Conservation (phyloP, 2,329 filamentous ascomycete species). For the Pseudodiploospora longispora region DNA sequence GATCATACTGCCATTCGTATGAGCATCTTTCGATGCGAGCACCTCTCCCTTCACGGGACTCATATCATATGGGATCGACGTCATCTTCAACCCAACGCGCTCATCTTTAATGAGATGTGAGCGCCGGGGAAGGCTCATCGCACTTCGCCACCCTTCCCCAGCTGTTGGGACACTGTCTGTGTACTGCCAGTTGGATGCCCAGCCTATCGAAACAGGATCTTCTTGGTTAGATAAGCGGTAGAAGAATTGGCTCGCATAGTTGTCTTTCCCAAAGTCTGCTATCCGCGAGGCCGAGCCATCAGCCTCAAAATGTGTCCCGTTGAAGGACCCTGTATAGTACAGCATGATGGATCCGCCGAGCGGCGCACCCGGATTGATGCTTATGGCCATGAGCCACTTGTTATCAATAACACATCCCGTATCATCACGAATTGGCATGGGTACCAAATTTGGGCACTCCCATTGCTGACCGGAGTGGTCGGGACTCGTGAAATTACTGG, state of each 20-base stretch:
- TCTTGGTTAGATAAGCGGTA: slow-evolving; percentile 16
- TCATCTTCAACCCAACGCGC: slow-evolving; percentile 42
- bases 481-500: slow-evolving; percentile 45
- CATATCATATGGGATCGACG: slow-evolving; percentile 41
- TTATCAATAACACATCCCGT: slow-evolving; percentile 18
- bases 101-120: slow-evolving; percentile 44
- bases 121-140: slow-evolving; percentile 32
- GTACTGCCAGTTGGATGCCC: slow-evolving; percentile 29
- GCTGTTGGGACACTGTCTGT: slow-evolving; percentile 21
- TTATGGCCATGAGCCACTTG: slow-evolving; percentile 38
- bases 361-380: slow-evolving; percentile 50
- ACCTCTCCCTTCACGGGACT: slow-evolving; percentile 35
- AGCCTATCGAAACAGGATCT: slow-evolving; percentile 24
- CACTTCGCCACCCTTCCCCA: slow-evolving; percentile 23
- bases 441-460: slow-evolving; percentile 56
- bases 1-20: slow-evolving; percentile 39
- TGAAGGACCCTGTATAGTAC: slow-evolving; percentile 53
- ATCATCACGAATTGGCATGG: slow-evolving; percentile 38
- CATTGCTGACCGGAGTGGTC: slow-evolving; percentile 49
- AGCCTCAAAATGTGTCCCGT: slow-evolving; percentile 52
- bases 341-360: slow-evolving; percentile 46
- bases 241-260: slow-evolving; percentile 29
- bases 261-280: slow-evolving; percentile 28
- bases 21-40: slow-evolving; percentile 33
- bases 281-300: slow-evolving; percentile 20